Evolutionary conservation across 2,329 filamentous ascomycete species (phyloP), one percentile per base, ranked within the genome.

Genomic region (Penicillium griseofulvum): DNA sequence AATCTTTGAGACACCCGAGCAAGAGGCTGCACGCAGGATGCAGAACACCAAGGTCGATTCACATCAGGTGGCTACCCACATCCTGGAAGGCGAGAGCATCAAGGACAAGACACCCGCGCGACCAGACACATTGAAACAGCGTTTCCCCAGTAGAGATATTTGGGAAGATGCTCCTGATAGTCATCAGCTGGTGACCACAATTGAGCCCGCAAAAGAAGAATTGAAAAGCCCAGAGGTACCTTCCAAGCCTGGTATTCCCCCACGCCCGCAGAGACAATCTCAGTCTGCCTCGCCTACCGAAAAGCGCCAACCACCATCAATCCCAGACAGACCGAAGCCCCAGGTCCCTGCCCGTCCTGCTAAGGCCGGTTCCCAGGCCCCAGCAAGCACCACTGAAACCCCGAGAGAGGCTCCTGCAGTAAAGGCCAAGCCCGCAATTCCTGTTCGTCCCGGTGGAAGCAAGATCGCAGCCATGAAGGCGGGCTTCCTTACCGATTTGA

Each of bases 141-240:
- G 91, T 12, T 97, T 97, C 71, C 93, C 93, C 0, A 96, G 92
- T 70, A 86, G 86, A 52, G 93, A 97, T 74, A 86, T 97, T 39
- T 97, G 93, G 93, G 93, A 97, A 76, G 93, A 97, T 71, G 87
- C 84, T 0, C 93, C 93, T 1, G 91, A 96, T 65, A 93, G 90
- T 66, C 83, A 89, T 54, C 82, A 88, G 60, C 82, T 95, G 19
- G 86, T 91, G 66, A 89, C 92, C 0, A 92, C 88, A 73, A 39
- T 79, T 57, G 64, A 69, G 72, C 24, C 83, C 76, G 28, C 83
- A 81, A 77, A 80, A 28, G 78, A 81, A 3, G 76, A 81, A 58
- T 74, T 76, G 45, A 77, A 74, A 61, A 76, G 67, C 52, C 70
- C 69, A 47, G 68, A 68, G 56, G 64, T 68, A 47, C 56, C 70